phyloP scores from a whole-genome alignment of 345 rosid species.

The Ricinus communis region DNA sequence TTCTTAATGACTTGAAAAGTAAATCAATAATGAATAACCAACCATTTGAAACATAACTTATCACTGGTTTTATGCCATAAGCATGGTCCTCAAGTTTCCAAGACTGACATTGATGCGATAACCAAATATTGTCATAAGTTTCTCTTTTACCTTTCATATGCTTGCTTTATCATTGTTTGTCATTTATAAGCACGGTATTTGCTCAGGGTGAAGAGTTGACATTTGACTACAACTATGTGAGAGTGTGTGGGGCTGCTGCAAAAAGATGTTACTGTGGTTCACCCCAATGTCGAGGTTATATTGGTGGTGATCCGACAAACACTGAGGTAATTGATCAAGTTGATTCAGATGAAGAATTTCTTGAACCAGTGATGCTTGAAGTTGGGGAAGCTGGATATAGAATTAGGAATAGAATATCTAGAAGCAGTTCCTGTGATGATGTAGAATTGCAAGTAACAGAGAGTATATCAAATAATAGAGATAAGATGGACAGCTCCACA shows the following conservation, averaged over 20 bases:
- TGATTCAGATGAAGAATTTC: slow-evolving; percentile 98
- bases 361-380: slow-evolving; percentile 86
- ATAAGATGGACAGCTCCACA: slow-evolving; percentile 10
- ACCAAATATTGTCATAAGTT: too few relatives aligned
- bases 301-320: slow-evolving; percentile 87
- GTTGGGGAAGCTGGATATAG: slow-evolving; percentile 52
- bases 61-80: too few relatives aligned
- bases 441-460: slow-evolving; percentile 31
- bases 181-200: slow-evolving; percentile 18
- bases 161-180: slow-evolving; percentile 10
- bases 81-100: too few relatives aligned
- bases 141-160: neutral
- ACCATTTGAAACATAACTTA: too few relatives aligned
- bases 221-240: slow-evolving; percentile 96
- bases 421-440: slow-evolving; percentile 31
- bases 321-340: slow-evolving; percentile 81
- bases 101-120: too few relatives aligned
- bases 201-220: slow-evolving; percentile 90
- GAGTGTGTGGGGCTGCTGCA: slow-evolving; percentile 98
- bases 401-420: slow-evolving; percentile 31
- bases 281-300: slow-evolving; percentile 84
- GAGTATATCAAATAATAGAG: slow-evolving; percentile 25
- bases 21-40: too few relatives aligned
- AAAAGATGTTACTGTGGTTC: slow-evolving; percentile 93
- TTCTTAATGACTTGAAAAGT: too few relatives aligned